Evolutionary conservation across 768 basidiomycete species (phyloP).

Genomic region (Naganishia vaughanmartiniae): DNA sequence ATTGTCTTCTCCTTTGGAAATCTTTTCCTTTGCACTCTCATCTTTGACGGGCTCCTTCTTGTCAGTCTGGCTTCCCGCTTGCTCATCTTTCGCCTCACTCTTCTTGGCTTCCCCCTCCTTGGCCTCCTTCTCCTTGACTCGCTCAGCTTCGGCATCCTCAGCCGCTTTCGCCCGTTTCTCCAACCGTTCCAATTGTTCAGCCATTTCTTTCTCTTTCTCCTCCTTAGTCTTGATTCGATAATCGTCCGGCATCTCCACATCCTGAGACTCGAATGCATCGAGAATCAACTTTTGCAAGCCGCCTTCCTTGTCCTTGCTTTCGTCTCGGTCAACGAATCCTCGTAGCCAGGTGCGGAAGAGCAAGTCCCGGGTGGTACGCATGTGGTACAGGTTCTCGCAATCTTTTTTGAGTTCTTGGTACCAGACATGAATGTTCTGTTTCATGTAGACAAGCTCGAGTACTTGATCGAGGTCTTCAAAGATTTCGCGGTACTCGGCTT

Average conservation of each 20-base stretch:
- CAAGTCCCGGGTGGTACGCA: constrained; percentile 23
- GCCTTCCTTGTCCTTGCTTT: constrained; percentile 19
- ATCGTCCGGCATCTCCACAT: constrained; percentile 9
- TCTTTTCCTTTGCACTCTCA: background rate
- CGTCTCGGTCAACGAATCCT: constrained; percentile 22
- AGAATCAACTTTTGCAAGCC: constrained; percentile 22
- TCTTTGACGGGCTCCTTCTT: constrained; percentile 5
- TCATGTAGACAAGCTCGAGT: constrained; percentile 17
- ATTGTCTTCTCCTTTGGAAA: background rate
- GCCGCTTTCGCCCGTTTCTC: constrained; percentile 8
- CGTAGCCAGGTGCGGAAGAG: constrained; percentile 21
- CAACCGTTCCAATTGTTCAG: constrained; percentile 2
- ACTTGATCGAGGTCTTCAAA: constrained; percentile 27
- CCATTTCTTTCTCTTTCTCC: constrained; percentile 10
- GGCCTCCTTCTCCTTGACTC: background rate
- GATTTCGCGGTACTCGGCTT: constrained; percentile 22
- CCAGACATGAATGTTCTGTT: constrained; percentile 23
- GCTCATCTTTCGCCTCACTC: background rate
- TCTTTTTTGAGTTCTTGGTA: constrained; percentile 25
- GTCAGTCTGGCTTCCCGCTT: background rate
- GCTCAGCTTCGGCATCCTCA: background rate
- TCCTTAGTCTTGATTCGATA: constrained; percentile 25
- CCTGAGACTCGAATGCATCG: constrained; percentile 21
- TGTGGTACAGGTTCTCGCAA: constrained; percentile 21
- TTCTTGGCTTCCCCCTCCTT: constrained; percentile 4